Conservation (phyloP, 768 basidiomycete genomes). For the Mycena capillaripes region DNA sequence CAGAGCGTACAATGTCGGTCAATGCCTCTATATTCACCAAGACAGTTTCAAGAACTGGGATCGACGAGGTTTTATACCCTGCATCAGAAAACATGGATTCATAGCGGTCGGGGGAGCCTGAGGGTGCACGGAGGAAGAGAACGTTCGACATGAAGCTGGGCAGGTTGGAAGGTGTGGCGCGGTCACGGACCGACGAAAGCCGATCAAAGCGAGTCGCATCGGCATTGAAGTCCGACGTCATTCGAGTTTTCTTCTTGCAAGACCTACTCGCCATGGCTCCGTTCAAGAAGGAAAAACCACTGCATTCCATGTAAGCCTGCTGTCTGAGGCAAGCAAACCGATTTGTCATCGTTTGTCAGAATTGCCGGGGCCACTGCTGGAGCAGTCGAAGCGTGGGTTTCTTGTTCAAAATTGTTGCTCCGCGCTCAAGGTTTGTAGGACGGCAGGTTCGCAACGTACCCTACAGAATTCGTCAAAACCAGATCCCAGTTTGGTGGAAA, state of each 20-base stretch:
- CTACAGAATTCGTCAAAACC: constrained; percentile 94
- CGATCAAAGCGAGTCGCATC: neutral
- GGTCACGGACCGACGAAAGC: neutral
- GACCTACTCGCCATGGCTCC: constrained; percentile 57
- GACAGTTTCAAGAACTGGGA: constrained; percentile 81
- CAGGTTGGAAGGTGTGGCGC: too few species aligned
- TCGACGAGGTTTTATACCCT: constrained; percentile 68
- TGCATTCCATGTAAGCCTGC: constrained; percentile 75
- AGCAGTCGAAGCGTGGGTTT: constrained; percentile 90
- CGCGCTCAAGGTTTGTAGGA: constrained; percentile 53
- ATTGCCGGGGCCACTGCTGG: constrained; percentile 94
- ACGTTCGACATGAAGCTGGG: constrained; percentile 51
- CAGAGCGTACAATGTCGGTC: constrained; percentile 53
- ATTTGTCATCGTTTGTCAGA: constrained; percentile 40
- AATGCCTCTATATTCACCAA: constrained; percentile 65
- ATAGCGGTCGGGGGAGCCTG: constrained; percentile 67
- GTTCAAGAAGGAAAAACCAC: constrained; percentile 81
- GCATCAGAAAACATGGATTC: constrained; percentile 60
- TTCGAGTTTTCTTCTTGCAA: neutral
- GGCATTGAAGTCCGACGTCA: neutral
- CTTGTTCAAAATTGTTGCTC: neutral
- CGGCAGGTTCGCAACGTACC: constrained; percentile 85
- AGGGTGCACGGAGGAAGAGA: constrained; percentile 60
- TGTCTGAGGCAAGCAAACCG: neutral
- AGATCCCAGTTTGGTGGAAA: constrained; percentile 91